phyloP scores from a whole-genome alignment of 805 yeast species.

The Hanseniaspora valbyensis region DNA sequence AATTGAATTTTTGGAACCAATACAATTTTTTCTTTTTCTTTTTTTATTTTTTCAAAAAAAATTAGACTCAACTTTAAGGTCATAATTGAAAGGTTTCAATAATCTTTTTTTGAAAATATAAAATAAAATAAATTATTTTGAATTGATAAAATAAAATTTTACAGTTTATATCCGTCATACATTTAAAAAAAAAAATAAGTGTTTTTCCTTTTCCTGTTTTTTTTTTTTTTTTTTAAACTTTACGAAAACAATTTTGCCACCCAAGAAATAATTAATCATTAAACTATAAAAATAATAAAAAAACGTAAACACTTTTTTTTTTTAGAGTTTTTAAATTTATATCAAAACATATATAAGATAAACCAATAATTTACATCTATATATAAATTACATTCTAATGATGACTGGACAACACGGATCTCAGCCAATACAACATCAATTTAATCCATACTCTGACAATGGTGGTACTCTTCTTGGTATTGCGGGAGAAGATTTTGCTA shows the following conservation, averaged over 20 bases:
- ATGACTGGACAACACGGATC: constrained; percentile 11
- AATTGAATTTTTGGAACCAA: constrained; percentile 14
- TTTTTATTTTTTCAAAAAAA: background rate
- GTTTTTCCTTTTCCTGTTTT: too few relatives aligned
- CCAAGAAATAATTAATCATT: too few relatives aligned
- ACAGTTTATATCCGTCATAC: too few relatives aligned
- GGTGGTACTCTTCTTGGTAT: constrained; percentile 97
- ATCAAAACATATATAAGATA: too few relatives aligned
- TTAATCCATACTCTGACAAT: constrained; percentile 86
- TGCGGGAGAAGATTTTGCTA: constrained; percentile 95
- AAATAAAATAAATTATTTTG: background rate
- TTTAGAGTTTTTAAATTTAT: too few relatives aligned
- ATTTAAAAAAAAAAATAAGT: too few relatives aligned
- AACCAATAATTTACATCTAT: too few relatives aligned
- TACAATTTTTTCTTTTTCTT: background rate
- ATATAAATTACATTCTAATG: too few relatives aligned
- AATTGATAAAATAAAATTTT: background rate
- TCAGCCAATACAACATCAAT: constrained; percentile 75
- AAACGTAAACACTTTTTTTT: too few relatives aligned
- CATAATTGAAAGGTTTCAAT: background rate
- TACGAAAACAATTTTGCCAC: too few relatives aligned
- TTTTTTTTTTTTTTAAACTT: too few relatives aligned
- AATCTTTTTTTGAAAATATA: background rate
- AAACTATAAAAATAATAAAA: too few relatives aligned
- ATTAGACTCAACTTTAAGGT: background rate